These are phyloP conservation scores for Rhododendron henanense DNA, from an alignment of 148 eudicot genomes.

Conservation along the genomic window DNA sequence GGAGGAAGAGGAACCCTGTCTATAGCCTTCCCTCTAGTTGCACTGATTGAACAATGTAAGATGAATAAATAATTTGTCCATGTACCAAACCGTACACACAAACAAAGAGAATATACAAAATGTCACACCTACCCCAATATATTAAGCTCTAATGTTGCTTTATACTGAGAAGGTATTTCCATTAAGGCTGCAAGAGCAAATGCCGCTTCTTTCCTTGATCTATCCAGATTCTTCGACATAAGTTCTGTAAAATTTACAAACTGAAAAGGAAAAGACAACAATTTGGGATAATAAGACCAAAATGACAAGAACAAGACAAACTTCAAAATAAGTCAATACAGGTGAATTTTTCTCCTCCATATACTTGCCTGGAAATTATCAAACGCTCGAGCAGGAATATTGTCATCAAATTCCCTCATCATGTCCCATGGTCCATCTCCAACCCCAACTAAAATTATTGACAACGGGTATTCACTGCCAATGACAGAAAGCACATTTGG, in stretches of 20 bases:
- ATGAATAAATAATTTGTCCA: slow-evolving; percentile 2
- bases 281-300: not conserved
- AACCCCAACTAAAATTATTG: slow-evolving; percentile 53
- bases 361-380: slow-evolving; percentile 57
- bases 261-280: slow-evolving; percentile 15
- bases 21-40: slow-evolving; percentile 31
- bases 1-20: slow-evolving; percentile 42
- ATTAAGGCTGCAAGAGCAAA: slow-evolving; percentile 49
- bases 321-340: not conserved
- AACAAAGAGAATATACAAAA: not conserved
- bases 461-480: slow-evolving; percentile 45
- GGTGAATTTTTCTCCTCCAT: not conserved
- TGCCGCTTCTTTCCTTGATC: slow-evolving; percentile 49
- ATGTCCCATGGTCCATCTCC: slow-evolving; percentile 68
- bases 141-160: slow-evolving; percentile 49
- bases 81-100: not conserved
- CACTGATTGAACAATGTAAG: slow-evolving; percentile 20
- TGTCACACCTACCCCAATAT: slow-evolving; percentile 49
- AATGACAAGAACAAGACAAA: not conserved
- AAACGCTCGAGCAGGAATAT: slow-evolving; percentile 54
- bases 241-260: slow-evolving; percentile 59
- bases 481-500: slow-evolving; percentile 4
- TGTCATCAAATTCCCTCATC: slow-evolving; percentile 61
- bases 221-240: slow-evolving; percentile 42
- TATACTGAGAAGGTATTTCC: slow-evolving; percentile 60